Evolutionary conservation across 208 protist genomes (phyloP).

Genomic region (Wallacemonas sp.): DNA sequence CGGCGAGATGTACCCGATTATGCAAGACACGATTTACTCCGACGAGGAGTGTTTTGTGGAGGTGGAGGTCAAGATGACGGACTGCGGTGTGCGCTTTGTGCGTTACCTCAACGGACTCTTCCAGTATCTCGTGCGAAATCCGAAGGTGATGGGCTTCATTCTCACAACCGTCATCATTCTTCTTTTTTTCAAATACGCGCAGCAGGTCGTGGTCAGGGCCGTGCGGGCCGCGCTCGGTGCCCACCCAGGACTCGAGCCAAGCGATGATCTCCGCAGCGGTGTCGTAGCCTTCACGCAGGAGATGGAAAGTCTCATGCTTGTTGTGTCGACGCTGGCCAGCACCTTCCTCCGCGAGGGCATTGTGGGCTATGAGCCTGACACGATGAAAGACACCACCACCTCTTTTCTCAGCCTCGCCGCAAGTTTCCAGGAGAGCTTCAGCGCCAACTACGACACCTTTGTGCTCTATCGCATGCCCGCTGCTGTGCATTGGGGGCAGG

Average conservation of each 20-base stretch:
- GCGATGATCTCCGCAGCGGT: constrained; percentile 38
- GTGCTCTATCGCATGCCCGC: constrained; percentile 33
- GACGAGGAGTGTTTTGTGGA: constrained; percentile 52
- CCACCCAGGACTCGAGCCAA: constrained; percentile 53
- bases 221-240: constrained; percentile 39
- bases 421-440: constrained; percentile 33
- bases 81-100: constrained; percentile 50
- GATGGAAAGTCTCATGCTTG: constrained; percentile 29
- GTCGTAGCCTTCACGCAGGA: constrained; percentile 48
- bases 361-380: constrained; percentile 27
- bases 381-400: constrained; percentile 11
- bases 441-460: constrained; percentile 34
- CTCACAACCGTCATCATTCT: constrained; percentile 46
- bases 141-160: constrained; percentile 49
- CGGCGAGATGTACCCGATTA: constrained; percentile 55
- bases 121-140: constrained; percentile 51
- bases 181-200: constrained; percentile 65
- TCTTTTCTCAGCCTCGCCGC: constrained; percentile 32
- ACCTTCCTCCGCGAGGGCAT: constrained; percentile 34
- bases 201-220: constrained; percentile 45
- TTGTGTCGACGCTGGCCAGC: constrained; percentile 32
- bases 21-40: constrained; percentile 64
- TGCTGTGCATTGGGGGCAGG: constrained; percentile 35
- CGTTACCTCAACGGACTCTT: constrained; percentile 51
- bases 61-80: constrained; percentile 26